Base-by-base conservation (phyloP, 345 rosid species). In the Hypericum perforatum region DNA sequence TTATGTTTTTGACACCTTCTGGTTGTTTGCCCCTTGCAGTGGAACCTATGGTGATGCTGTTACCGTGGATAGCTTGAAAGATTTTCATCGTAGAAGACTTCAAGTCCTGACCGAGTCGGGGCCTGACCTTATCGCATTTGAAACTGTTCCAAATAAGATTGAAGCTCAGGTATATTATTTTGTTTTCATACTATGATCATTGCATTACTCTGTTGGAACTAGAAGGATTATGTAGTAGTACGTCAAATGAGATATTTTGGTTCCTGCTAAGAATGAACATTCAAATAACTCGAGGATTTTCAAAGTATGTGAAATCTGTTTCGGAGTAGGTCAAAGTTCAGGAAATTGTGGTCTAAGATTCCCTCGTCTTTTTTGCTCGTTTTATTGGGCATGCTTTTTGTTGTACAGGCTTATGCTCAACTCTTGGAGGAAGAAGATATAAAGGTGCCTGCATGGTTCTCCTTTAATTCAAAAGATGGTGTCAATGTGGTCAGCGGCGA, bases 381-480 rank as follows among this genome's bases (percentile, higher is more conserved):
- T 41, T 7, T 62, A 16, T 45, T 49, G 64, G 36, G 32, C 6
- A 5, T n/a, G 7, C 5, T 16, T 63, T 5, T 53, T 7, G 40
- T 53, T n/a, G 10, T 66, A 13, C 49, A 82, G 89, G 95, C 89
- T 43, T 82, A 63, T 75, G 89, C 73, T 16, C 80, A 82, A 66
- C 81, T 85, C 41, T 70, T 85, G 55, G 70, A 80, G 60, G 95
- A 82, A 56, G 89, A 82, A 58, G 69, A 48, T 54, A 63, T 75
- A 44, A 73, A 71, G 53, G 60, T 80, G 58, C 94, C 94, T 5
- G 85, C 89, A 29, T 85, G 89, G 94, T 76, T 85, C 53, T 69
- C 94, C 55, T 85, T 85, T 56, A 80, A 78, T 74, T 85, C 87
- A 0, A 85, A 82, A 66, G 95, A 82, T 71, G 95, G 89, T 3